Evolutionary conservation across 352 stramenopile species (phyloP).

Genomic region (Phytophthora nicotianae): DNA sequence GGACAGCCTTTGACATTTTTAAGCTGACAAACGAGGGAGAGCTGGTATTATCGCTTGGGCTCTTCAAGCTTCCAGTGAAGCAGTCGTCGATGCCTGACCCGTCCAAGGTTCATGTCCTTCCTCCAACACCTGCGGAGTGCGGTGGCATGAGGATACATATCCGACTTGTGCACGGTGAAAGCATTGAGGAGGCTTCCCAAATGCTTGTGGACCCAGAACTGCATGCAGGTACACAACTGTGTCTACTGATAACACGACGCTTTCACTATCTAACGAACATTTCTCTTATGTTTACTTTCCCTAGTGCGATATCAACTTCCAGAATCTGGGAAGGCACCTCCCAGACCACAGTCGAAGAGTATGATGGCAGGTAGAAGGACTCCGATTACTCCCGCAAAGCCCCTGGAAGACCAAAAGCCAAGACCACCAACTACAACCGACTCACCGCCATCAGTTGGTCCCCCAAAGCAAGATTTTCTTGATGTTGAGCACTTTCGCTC

Average conservation of each 20-base stretch:
- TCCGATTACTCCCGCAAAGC: constrained; percentile 1
- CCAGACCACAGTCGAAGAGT: constrained; percentile 18
- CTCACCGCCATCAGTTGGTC: constrained; percentile 1
- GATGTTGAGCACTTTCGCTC: constrained; percentile 42
- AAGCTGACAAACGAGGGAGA: constrained; percentile 7
- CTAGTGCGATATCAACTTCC: constrained; percentile 27
- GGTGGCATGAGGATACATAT: constrained; percentile 39
- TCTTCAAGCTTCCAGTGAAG: constrained; percentile 49
- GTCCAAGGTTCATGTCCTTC: constrained; percentile 32
- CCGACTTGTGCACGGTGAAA: constrained; percentile 39
- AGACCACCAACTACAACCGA: constrained; percentile 7
- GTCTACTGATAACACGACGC: background rate
- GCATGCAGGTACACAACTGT: constrained; percentile 31
- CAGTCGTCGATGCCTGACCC: constrained; percentile 49
- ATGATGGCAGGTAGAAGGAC: constrained; percentile 13
- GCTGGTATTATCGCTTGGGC: constrained; percentile 27
- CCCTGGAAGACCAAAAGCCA: constrained; percentile 6
- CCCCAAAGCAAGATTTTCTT: constrained; percentile 34
- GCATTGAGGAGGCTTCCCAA: constrained; percentile 30
- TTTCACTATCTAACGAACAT: constrained; percentile 4
- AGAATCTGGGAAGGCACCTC: constrained; percentile 6
- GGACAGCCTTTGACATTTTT: constrained; percentile 51
- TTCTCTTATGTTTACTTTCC: constrained; percentile 1
- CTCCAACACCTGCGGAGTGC: constrained; percentile 12
- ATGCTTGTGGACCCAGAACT: constrained; percentile 44